phyloP scores from a whole-genome alignment of 805 yeast genomes.

The Barnettozyma salicaria region DNA sequence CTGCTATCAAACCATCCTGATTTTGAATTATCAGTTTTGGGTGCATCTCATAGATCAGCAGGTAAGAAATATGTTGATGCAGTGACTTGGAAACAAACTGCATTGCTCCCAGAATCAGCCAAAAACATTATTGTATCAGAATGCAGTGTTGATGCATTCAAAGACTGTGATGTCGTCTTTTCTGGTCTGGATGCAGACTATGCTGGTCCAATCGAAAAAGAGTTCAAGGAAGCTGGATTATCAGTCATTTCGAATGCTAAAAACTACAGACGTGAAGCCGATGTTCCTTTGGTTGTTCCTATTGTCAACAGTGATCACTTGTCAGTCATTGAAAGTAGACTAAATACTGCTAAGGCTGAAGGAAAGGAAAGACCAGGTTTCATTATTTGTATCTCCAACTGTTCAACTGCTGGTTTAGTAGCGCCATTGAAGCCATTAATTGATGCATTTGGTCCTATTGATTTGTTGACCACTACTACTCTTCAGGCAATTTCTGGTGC shows the following conservation, averaged over 20 bases:
- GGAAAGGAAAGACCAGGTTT: constrained; percentile 67
- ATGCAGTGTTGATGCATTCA: constrained; percentile 71
- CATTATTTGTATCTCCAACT: constrained; percentile 92
- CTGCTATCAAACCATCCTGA: constrained; percentile 83
- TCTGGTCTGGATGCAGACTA: constrained; percentile 90
- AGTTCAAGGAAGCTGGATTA: constrained; percentile 73
- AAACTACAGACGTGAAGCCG: constrained; percentile 82
- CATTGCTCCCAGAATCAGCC: constrained; percentile 65
- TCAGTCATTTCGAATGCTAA: constrained; percentile 92
- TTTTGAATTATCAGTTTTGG: constrained; percentile 76
- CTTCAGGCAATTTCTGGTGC: constrained; percentile 98
- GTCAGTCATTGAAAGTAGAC: constrained; percentile 56
- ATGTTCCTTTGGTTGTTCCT: constrained; percentile 92
- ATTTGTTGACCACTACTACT: constrained; percentile 81
- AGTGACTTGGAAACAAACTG: constrained; percentile 91
- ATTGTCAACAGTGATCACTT: constrained; percentile 91
- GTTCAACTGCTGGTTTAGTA: constrained; percentile 97
- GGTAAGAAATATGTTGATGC: constrained; percentile 85
- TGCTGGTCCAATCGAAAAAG: constrained; percentile 90
- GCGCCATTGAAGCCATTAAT: constrained; percentile 95
- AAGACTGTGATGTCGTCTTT: constrained; percentile 89
- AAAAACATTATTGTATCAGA: constrained; percentile 61
- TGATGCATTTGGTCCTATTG: constrained; percentile 86
- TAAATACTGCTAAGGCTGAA: constrained; percentile 45
- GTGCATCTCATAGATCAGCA: constrained; percentile 92